Conservation (phyloP, 805 yeast genomes). For the Wickerhamiella musiphila region DNA sequence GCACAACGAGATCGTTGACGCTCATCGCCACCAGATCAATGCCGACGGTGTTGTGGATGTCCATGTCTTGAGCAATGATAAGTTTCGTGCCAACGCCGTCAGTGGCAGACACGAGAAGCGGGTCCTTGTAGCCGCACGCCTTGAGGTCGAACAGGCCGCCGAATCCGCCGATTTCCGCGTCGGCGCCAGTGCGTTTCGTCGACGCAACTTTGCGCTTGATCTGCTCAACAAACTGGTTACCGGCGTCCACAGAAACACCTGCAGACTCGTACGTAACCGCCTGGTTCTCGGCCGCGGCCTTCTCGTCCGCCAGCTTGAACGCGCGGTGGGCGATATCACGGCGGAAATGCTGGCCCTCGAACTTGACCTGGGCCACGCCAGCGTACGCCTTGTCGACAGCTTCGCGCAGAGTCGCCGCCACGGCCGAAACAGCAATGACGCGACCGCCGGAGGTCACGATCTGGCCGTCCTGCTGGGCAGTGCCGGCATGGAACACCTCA, state of each 20-base stretch:
- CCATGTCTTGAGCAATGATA: conserved; percentile 77
- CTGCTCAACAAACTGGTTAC: conserved; percentile 75
- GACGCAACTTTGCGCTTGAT: conserved; percentile 83
- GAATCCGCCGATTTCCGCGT: conserved; percentile 95
- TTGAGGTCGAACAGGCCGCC: conserved; percentile 91
- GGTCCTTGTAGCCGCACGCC: conserved; percentile 65
- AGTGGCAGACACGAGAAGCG: conserved; percentile 86
- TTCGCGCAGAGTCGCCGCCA: conserved; percentile 51
- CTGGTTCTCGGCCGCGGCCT: conserved; percentile 13
- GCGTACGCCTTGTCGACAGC: conserved; percentile 76
- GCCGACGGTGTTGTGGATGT: conserved; percentile 93
- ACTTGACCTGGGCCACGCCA: conserved; percentile 64
- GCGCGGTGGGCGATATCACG: conserved; percentile 94
- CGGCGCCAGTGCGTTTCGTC: conserved; percentile 90
- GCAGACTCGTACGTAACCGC: conserved; percentile 81
- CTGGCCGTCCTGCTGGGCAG: conserved; percentile 36
- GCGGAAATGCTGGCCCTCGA: conserved; percentile 66
- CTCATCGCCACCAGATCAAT: conserved; percentile 98
- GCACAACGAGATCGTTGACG: conserved; percentile 92
- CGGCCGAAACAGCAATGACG: conserved; percentile 88
- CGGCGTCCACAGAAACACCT: conserved; percentile 95
- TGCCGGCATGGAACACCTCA: conserved; percentile 91
- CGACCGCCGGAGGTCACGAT: conserved; percentile 88
- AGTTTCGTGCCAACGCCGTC: conserved; percentile 99
- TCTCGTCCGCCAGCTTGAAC: conserved; percentile 35